Evolutionary conservation across 768 basidiomycete genomes (phyloP).

Genomic region (Phylloporus arenicola): DNA sequence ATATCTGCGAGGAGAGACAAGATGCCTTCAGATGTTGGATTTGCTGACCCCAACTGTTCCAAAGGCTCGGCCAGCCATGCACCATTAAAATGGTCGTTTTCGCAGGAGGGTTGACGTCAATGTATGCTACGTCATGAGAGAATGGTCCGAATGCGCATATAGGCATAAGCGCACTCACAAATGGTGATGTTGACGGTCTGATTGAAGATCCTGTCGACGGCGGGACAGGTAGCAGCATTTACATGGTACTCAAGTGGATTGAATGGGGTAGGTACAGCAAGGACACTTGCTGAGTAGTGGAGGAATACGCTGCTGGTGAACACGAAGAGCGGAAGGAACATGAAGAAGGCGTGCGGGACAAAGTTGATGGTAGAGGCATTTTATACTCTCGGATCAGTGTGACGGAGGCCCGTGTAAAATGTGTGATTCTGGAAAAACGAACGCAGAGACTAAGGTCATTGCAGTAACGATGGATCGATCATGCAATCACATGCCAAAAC

Average conservation of each 20-base stretch:
- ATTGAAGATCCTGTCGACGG: conserved; percentile 34
- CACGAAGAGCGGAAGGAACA: neutral
- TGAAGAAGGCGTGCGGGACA: neutral
- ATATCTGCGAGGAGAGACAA: neutral
- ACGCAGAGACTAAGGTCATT: no score
- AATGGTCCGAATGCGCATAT: conserved; percentile 1
- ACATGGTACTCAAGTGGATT: conserved; percentile 35
- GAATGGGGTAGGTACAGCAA: conserved; percentile 23
- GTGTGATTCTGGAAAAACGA: no score
- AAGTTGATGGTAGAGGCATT: neutral
- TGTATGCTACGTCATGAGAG: conserved; percentile 43
- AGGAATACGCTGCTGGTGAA: conserved; percentile 4
- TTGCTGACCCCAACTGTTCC: conserved; percentile 72
- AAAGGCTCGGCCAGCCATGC: conserved; percentile 76
- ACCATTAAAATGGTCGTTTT: conserved; percentile 57
- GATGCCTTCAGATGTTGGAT: conserved; percentile 59
- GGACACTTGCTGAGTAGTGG: neutral
- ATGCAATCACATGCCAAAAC: no score
- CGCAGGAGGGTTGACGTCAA: conserved; percentile 53
- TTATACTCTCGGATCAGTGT: neutral
- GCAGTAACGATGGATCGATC: no score
- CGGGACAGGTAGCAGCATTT: conserved; percentile 36
- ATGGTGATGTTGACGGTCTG: conserved; percentile 38
- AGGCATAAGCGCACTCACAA: conserved; percentile 33
- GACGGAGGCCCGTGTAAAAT: neutral